These are phyloP conservation scores for Sarcomyxa edulis DNA, from an alignment of 768 basidiomycete species.

Conservation along the genomic window DNA sequence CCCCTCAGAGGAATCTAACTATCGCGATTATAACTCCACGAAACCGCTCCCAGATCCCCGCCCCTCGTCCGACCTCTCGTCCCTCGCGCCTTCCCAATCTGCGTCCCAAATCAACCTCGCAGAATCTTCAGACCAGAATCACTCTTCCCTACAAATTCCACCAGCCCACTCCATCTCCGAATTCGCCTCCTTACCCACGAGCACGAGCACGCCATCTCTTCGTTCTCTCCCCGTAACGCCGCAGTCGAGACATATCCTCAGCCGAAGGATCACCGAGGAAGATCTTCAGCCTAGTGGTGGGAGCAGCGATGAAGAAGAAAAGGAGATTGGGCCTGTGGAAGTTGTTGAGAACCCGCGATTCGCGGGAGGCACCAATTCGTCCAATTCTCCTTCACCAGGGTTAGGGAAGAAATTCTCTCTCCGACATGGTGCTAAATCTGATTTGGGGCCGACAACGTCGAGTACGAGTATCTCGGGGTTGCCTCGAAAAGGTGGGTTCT, in stretches of 20 bases:
- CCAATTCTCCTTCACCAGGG: neutral
- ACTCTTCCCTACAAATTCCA: constrained; percentile 30
- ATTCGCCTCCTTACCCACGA: constrained; percentile 20
- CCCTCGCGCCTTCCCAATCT: constrained; percentile 71
- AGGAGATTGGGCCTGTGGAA: constrained; percentile 24
- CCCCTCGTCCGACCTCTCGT: constrained; percentile 51
- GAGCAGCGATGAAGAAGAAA: constrained; percentile 28
- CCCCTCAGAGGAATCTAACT: neutral
- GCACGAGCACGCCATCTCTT: constrained; percentile 4
- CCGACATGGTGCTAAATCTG: neutral
- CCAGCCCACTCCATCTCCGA: constrained; percentile 50
- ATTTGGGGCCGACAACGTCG: neutral
- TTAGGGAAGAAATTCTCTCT: constrained; percentile 1
- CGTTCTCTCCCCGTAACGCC: constrained; percentile 6
- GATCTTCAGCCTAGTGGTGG: constrained; percentile 19
- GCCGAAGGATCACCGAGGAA: constrained; percentile 29
- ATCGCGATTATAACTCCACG: constrained; percentile 2
- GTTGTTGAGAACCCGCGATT: constrained; percentile 58
- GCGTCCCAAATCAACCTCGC: constrained; percentile 54
- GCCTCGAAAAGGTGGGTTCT: constrained; percentile 24
- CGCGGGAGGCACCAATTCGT: constrained; percentile 10
- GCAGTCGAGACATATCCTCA: constrained; percentile 16
- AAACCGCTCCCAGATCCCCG: constrained; percentile 24
- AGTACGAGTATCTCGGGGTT: constrained; percentile 10
- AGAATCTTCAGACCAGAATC: constrained; percentile 9